Base-by-base conservation (phyloP, 371 early-diverging fungal genomes). In the Mucor racemosus region DNA sequence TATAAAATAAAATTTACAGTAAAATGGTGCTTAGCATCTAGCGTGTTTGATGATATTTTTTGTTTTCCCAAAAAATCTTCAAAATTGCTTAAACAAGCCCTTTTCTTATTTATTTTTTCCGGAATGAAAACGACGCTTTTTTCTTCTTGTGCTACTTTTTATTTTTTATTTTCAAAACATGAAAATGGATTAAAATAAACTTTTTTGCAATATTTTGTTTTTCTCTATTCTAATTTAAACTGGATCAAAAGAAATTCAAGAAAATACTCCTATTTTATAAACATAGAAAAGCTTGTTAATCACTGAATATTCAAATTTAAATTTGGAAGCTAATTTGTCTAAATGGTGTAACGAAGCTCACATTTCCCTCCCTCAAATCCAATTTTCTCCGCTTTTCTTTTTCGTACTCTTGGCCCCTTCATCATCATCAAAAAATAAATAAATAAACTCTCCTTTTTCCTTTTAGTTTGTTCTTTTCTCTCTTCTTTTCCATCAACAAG, bases 311-410 rank as follows among this genome's bases (percentile, higher is more conserved):
- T 53, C 11, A 21, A 53, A 53, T 53, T 31, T 53, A 53, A 53
- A 53, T 53, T 53, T 31, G 31, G 53, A 53, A 14, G 53, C 53
- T 53, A 53, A 53, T 53, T 53, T 53, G 53, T 53, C 53, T 31
- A 14, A 50, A 53, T 53, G 31, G 53, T 53, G 53, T 53, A 53
- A 53, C 48, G 36, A 36, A 48, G n/a, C 36, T 62, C 36, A 48
- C 46, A 50, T 38, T 50, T 39, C 38, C 50, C 36, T 26, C 38
- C 26, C 53, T 62, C 26, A 62, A 62, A 54, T 62, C 19, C 36
- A 48, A n/a, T 62, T 39, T 62, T 62, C 39, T 62, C 60, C 39
- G 36, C 53, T 50, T 59, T 46, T 61, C 46, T 56, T 41, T n/a
- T 54, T 33, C 35, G 33, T 39, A 34, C 58, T 26, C 36, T 53